Evolutionary conservation across 169 alveolate species (phyloP), one percentile per base, ranked within the genome.

Genomic region (Eimeria praecox): DNA sequence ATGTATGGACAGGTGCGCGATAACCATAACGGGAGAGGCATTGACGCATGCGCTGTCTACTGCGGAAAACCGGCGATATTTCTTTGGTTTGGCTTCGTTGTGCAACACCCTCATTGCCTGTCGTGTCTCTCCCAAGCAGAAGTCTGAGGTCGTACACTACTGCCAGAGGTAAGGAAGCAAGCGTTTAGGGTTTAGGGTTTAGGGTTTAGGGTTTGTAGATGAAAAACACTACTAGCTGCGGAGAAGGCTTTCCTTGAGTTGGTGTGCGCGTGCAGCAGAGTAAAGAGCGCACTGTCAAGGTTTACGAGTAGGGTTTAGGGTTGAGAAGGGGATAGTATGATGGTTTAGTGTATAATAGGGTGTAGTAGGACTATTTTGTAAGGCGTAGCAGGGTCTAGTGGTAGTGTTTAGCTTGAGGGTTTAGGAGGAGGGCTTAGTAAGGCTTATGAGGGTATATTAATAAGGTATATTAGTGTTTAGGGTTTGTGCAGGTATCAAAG

Each of bases 41-140:
- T 80, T 97, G 90, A 97, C 95, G 95, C 96, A 94, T 46, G 96
- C 96, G 46, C 92, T 96, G 95, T 92, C 95, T 16, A 77, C 95
- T 71, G 97, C 96, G 82, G 96, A 90, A 75, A 91, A 95, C 66
- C 90, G 96, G 95, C 96, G 97, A 20, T 96, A 95, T 92, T 97
- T 97, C 78, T 97, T 95, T 77, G 96, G 97, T 33, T 64, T 97
- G 64, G 98, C 98, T 33, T 56, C 71, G 62, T 71, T 95, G 33
- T 88, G 95, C 83, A 66, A 93, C 18, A 91, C 97, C 49, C 99
- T 99, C 85, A 98, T 99, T 46, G 99, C 99, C 71, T 99, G 99
- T 87, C 98, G 99, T 91, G 99, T 99, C 33, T 98, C 99, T 0
- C 99, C 99, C 9, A 98, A 98, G 95, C 99, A 99, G 97, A 99